Base-by-base conservation (phyloP, 2,329 filamentous ascomycete genomes). In the Xylaria sp. region DNA sequence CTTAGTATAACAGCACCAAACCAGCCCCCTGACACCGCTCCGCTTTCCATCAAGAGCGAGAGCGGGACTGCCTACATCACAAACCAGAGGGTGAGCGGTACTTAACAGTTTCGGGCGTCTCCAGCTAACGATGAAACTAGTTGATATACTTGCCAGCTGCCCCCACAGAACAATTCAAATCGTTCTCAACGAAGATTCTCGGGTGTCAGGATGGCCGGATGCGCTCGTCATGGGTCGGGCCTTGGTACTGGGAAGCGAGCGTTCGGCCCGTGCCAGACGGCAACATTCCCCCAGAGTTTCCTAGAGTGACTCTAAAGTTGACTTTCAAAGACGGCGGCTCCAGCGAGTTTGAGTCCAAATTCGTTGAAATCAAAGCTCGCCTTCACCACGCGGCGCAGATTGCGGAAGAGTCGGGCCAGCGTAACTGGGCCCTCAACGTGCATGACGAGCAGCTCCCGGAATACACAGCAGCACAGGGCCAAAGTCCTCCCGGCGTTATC, bases 241-340 rank as follows among this genome's bases (percentile, higher is more conserved):
- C 92, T 4, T 97, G 96, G 81, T 90, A 91, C 67, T 98, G 93
- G 93, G 87, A 87, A 58, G 90, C 90, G 23, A 80, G 89, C 44
- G 87, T 96, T 60, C 89, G 90, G 70, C 92, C 94, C 1, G 91
- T 96, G 23, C 80, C 89, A 1, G 91, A 91, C 35, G 95, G 95
- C 37, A 91, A 92, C 51, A 91, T 97, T 52, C 91, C 93, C 0
- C 78, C 89, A 4, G 82, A 89, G 21, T 84, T 92, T 64, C 84
- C 89, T 17, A 87, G 88, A 27, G 82, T 97, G 43, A 92, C 95
- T 71, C 77, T 96, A 67, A 93, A 91, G 74, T 84, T 97, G 70
- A 93, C 89, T 21, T 98, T 98, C 81, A 93, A 93, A 73, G 93
- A 98, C 65, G 94, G 94, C 43, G 94, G 94, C n/a, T 93, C 93